Conservation (phyloP, 805 yeast species). For the Saccharomycopsis malanga region DNA sequence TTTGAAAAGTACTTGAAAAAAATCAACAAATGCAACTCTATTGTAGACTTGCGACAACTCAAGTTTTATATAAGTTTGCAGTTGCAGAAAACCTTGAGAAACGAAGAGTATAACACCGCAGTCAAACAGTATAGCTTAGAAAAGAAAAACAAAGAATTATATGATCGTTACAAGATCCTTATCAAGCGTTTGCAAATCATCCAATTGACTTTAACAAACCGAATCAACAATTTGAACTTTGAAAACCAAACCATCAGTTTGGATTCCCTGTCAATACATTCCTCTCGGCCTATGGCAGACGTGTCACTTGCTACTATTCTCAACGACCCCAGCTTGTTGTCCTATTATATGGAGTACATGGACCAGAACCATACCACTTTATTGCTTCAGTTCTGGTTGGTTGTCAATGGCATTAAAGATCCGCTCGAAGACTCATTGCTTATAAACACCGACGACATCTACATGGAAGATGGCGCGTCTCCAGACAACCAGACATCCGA, state of each 20-base stretch:
- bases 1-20: constrained; percentile 36
- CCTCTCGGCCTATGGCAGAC: constrained; percentile 2
- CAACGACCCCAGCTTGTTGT: constrained; percentile 39
- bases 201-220: constrained; percentile 17
- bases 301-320: constrained; percentile 39
- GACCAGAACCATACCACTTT: constrained; percentile 39
- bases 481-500: not conserved
- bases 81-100: constrained; percentile 35
- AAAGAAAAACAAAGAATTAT: constrained; percentile 10
- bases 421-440: constrained; percentile 49
- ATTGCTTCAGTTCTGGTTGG: constrained; percentile 56
- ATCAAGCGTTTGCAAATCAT: constrained; percentile 21
- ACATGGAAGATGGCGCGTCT: constrained; percentile 23
- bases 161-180: constrained; percentile 15
- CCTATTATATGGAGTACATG: constrained; percentile 50
- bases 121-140: not conserved
- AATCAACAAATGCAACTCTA: constrained; percentile 30
- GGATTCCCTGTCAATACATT: constrained; percentile 8
- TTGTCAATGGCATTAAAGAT: constrained; percentile 60
- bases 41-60: constrained; percentile 42
- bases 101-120: constrained; percentile 21
- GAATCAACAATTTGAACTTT: constrained; percentile 15
- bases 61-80: constrained; percentile 43
- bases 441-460: constrained; percentile 18
- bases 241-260: constrained; percentile 11